Conservation (phyloP, 306 rosid species). For the Herpetospermum pedunculosum region DNA sequence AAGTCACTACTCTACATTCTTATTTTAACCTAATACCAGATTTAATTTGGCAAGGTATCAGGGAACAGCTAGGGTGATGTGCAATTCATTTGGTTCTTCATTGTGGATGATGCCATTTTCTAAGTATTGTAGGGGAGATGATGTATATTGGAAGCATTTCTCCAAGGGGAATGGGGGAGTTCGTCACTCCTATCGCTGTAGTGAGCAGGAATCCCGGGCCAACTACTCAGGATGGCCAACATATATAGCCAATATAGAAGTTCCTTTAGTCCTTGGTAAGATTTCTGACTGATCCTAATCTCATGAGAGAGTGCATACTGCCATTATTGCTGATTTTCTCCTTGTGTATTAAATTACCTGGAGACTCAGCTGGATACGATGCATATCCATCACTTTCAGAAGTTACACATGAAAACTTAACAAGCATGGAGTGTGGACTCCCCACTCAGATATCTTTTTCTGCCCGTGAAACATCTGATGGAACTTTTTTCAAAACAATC, state of each 20-base stretch:
- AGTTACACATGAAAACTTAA: conserved; percentile 40
- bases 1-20: conserved; percentile 8
- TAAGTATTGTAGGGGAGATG: conserved; percentile 64
- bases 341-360: conserved; percentile 6
- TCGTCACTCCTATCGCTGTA: conserved; percentile 55
- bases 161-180: conserved; percentile 27
- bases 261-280: conserved; percentile 66
- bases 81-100: conserved; percentile 86
- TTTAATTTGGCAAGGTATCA: conserved; percentile 37
- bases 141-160: conserved; percentile 55
- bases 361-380: conserved; percentile 42
- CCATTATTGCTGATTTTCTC: conserved; percentile 17
- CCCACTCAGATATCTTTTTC: conserved; percentile 93
- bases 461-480: conserved; percentile 91
- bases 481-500: conserved; percentile 86
- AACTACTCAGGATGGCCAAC: conserved; percentile 94
- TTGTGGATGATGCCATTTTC: conserved; percentile 98
- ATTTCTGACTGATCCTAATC: conserved; percentile 5
- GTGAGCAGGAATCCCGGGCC: conserved; percentile 41
- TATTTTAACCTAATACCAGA: background rate
- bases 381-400: conserved; percentile 70
- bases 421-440: conserved; percentile 78
- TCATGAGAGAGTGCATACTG: conserved; percentile 11
- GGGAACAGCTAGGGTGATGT: conserved; percentile 95
- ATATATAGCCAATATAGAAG: conserved; percentile 73